Conservation (phyloP, 306 rosid species). For the Cajanus cajan region DNA sequence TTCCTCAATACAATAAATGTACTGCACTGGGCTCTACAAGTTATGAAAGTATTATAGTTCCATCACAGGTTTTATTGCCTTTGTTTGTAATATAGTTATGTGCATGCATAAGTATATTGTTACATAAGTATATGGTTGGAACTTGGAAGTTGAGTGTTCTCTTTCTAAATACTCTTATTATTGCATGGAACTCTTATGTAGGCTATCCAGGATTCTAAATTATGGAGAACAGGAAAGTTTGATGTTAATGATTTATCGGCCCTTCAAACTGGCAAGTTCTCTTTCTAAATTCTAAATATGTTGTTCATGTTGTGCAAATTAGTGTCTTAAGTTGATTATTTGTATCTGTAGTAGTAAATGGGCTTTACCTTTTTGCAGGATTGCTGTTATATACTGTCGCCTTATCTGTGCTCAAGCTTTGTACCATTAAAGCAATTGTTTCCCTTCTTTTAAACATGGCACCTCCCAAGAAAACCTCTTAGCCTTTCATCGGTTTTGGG, state of each 20-base stretch:
- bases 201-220: constrained; percentile 16
- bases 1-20: neutral
- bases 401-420: constrained; percentile 24
- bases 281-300: neutral
- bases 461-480: constrained; percentile 71
- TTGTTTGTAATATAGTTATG: neutral
- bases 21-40: neutral
- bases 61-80: neutral
- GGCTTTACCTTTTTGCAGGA: constrained; percentile 41
- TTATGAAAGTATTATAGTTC: neutral
- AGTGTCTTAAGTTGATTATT: neutral
- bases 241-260: constrained; percentile 7
- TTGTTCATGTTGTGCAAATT: constrained; percentile 5
- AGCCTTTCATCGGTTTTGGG: neutral
- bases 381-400: constrained; percentile 38
- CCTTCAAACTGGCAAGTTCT: constrained; percentile 24
- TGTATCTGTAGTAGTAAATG: neutral
- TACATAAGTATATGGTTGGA: neutral
- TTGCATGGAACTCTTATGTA: constrained; percentile 26
- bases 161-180: constrained; percentile 1
- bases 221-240: neutral
- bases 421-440: constrained; percentile 27
- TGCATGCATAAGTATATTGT: neutral
- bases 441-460: constrained; percentile 69
- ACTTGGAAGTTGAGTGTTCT: neutral